Base-by-base conservation (phyloP, 768 basidiomycete species). In the Phanerochaete carnosa region DNA sequence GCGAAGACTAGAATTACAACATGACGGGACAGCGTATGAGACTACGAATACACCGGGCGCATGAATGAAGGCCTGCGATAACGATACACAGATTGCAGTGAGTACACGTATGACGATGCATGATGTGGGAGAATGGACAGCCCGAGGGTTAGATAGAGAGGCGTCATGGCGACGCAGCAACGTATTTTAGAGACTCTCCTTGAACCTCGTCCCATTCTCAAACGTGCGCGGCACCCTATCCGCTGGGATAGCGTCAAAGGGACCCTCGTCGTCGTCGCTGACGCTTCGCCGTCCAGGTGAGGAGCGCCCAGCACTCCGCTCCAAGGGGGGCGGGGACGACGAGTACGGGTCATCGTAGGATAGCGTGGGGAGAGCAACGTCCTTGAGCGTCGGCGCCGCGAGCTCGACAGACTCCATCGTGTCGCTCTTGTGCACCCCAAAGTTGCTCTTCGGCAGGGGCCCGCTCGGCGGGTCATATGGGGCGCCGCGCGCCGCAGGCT, bases 171-270 rank as follows among this genome's bases (percentile, higher is more conserved):
- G 23, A 28, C 1, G 49, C 49, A 28, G 12, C 1, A 19, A 1
- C 49, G 49, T 13, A 11, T 12, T 7, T 13, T 54, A 57, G 51
- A 65, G 50, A n/a, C 32, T 62, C 59, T 72, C 71, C 62, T 63
- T 69, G 67, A 72, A 72, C 60, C 69, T 68, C 25, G 69, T 70
- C 1, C 71, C 71, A 53, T 64, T 67, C n/a, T 68, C 65, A 59
- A 70, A 69, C 57, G 65, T 70, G 16, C 66, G 65, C 65, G 64
- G 26, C 58, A 25, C 53, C 37, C 37, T 19, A 28, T 58, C 29
- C 33, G 46, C 59, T 54, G 45, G 22, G 16, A 45, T 22, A 9
- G 39, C 33, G 45, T 45, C 61, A 35, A 37, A 45, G 35, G 58
- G 22, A 37, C 19, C 33, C 52, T 33, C 25, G 28, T 49, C 11